These are phyloP conservation scores for Sistotremastrum suecicum DNA, from an alignment of 768 basidiomycete genomes.

Conservation along the genomic window DNA sequence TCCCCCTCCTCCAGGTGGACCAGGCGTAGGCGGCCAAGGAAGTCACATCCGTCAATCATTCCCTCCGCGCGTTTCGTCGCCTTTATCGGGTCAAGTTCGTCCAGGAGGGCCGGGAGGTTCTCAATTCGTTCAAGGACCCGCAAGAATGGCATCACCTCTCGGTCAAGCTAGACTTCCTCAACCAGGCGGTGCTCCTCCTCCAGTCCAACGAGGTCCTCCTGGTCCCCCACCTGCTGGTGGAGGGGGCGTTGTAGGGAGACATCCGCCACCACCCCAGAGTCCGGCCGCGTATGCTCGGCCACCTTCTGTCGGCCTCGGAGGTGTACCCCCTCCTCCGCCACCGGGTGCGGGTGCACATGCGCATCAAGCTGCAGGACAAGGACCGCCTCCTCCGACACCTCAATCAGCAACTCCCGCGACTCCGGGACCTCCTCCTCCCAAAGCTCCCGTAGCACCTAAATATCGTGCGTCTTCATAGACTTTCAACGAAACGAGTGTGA, in stretches of 20 bases:
- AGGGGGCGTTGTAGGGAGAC: too few relatives aligned
- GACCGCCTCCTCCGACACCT: constrained; percentile 9
- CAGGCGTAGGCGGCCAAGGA: constrained; percentile 1
- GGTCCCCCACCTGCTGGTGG: constrained; percentile 12
- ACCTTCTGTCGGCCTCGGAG: constrained; percentile 10
- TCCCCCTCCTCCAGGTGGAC: constrained; percentile 12
- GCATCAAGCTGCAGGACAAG: constrained; percentile 10
- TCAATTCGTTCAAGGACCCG: too few relatives aligned
- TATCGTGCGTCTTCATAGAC: constrained; percentile 36
- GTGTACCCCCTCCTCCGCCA: constrained; percentile 9
- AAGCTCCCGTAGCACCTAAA: constrained; percentile 32
- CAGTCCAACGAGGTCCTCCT: constrained; percentile 13
- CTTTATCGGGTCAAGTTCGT: too few relatives aligned
- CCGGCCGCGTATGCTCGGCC: constrained; percentile 9
- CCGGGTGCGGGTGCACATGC: constrained; percentile 18
- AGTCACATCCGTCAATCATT: too few relatives aligned
- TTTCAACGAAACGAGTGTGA: background rate
- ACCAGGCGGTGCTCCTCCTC: constrained; percentile 17
- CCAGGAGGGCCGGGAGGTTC: too few relatives aligned
- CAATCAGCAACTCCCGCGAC: constrained; percentile 3
- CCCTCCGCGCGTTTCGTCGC: too few relatives aligned
- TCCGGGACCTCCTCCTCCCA: constrained; percentile 17
- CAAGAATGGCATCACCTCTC: background rate
- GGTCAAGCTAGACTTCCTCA: background rate
- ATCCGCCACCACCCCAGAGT: too few relatives aligned